Base-by-base conservation (phyloP, 495 filamentous ascomycete genomes). In the Talaromyces stipitatus region DNA sequence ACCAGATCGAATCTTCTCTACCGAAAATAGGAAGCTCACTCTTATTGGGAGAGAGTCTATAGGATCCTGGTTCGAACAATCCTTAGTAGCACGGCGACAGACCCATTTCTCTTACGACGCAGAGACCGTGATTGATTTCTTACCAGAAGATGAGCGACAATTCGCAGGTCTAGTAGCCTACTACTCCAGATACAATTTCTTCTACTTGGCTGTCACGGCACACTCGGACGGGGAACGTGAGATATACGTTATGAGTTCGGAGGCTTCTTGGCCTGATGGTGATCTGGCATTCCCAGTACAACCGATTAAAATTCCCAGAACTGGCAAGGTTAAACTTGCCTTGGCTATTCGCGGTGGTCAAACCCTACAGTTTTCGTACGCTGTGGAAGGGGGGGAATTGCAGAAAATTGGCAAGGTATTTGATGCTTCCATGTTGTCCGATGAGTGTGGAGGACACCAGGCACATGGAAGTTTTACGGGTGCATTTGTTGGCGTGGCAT, bases 101-200 rank as follows among this genome's bases (percentile, higher is more conserved):
- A 55, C 36, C 12, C 54, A 55, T 55, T 55, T 55, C 54, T 55
- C 54, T 11, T 55, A 55, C 33, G 54, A 55, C 24, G 54, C 54
- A 29, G 54, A 55, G 18, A 55, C 54, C 4, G 36, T 55, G 33
- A 14, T 45, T 22, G 54, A 55, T 11, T 55, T 55, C 36, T 55
- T 36, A 8, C 54, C 54, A 7, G 32, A 32, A 8, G 54, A 55
- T 46, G 54, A 55, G 27, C 36, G 54, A 1, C 54, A 55, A 46
- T 55, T 28, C 26, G 33, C 54, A 30, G 54, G 54, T 26, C 54
- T 55, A 28, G 54, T 55, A 10, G 54, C 54, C 12, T 55, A 55
- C 54, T 55, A 55, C 38, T 55, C 22, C 16, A 14, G 20, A 26
- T 55, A 55, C 26, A 55, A 55, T 46, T 55, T 55, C 33, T 45